These are phyloP conservation scores for Extremus antarcticus DNA, from an alignment of 495 filamentous ascomycete genomes.

Conservation along the genomic window DNA sequence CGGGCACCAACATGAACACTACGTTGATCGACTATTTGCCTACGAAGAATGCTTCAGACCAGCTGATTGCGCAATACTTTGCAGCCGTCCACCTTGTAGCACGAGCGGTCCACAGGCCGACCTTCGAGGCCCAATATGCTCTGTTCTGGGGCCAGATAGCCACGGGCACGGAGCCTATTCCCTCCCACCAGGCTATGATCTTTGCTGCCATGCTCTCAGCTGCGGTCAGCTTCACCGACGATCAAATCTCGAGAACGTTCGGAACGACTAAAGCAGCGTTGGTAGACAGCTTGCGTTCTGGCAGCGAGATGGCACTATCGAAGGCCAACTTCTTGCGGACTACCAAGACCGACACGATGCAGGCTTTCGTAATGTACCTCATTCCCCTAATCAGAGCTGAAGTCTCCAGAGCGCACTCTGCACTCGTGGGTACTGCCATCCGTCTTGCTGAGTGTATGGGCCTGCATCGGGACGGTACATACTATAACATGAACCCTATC, in stretches of 20 bases:
- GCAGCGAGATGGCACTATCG: constrained; percentile 51
- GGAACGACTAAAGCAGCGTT: constrained; percentile 41
- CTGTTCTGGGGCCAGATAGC: constrained; percentile 51
- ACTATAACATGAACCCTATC: constrained; percentile 50
- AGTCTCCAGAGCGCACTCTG: constrained; percentile 59
- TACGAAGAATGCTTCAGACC: constrained; percentile 37
- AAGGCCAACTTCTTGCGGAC: constrained; percentile 60
- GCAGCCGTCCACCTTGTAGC: constrained; percentile 54
- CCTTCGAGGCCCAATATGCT: constrained; percentile 51
- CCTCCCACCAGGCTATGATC: constrained; percentile 55
- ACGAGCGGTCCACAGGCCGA: constrained; percentile 50
- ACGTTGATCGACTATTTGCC: constrained; percentile 48
- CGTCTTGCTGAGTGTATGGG: constrained; percentile 68
- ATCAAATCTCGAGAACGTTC: constrained; percentile 37
- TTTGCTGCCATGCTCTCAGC: constrained; percentile 59
- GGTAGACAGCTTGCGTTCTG: constrained; percentile 49
- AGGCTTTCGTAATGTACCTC: constrained; percentile 65
- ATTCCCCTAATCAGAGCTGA: constrained; percentile 59
- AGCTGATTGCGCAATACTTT: constrained; percentile 54
- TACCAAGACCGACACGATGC: constrained; percentile 58
- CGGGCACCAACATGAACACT: constrained; percentile 36
- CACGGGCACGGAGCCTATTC: constrained; percentile 43
- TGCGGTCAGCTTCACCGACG: constrained; percentile 50
- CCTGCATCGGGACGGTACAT: constrained; percentile 54
- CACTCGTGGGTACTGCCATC: constrained; percentile 57